Evolutionary conservation across 768 basidiomycete genomes (phyloP), one percentile per base, ranked within the genome.

Genomic region (Serendipita vermifera): DNA sequence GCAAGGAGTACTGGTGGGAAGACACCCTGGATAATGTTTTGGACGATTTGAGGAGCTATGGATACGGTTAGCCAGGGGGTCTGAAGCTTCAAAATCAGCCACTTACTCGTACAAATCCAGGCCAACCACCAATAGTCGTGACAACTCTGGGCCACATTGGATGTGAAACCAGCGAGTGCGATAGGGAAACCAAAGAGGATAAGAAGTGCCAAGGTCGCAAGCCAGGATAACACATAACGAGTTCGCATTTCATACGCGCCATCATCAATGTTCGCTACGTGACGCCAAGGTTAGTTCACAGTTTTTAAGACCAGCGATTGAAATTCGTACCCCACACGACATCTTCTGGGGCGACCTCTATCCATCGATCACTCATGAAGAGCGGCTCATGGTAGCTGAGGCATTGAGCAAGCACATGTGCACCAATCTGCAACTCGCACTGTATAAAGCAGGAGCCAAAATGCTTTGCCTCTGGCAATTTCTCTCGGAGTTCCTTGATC

Each of bases 361-460:
- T 75, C 73, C 75, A 81, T 56, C 79, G 77, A 26, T 77, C 72
- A 35, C 71, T 67, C 83, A 86, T 85, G 54, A 62, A 65, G 43
- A 77, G 63, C 3, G 78, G 78, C 77, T 63, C 56, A 53, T 80
- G 76, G 61, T 78, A 74, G 57, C 73, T 74, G 27, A 81, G 64
- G 58, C 75, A 77, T 65, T 85, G 83, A 0, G 75, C 73, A 11
- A 83, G 75, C 58, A 86, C 77, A 65, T 85, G 83, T 0, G 84
- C 85, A 3, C 82, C 83, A 62, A 85, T 77, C 65, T 85, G 83
- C 48, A 81, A 71, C 64, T 85, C 80, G 68, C 82, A 82, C 36
- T 76, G 74, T 56, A 85, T 77, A 68, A 87, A 85, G 0, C 72
- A 77, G 58, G 75, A 74, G 4, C 78, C 78, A 32, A 78, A 60